These are phyloP conservation scores for Avena sativa DNA, from an alignment of 176 grass and related monocot species.

Conservation along the genomic window DNA sequence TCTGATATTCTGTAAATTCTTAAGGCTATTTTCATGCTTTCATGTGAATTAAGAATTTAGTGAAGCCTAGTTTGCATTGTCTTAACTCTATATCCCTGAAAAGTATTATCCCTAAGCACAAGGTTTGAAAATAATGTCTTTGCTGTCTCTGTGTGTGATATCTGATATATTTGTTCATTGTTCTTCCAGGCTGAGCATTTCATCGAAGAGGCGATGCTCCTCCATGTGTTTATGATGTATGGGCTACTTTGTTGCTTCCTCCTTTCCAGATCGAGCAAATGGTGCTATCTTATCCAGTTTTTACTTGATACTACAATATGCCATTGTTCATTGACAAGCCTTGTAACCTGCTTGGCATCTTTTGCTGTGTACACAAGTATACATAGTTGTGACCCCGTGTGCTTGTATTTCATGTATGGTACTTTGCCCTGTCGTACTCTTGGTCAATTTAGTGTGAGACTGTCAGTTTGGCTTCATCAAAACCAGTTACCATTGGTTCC, in stretches of 20 bases:
- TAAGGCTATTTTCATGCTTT: neutral
- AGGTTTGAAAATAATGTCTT: neutral
- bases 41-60: neutral
- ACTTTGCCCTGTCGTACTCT: neutral
- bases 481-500: neutral
- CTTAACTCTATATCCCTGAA: neutral
- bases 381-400: neutral
- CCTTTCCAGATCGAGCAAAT: neutral
- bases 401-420: neutral
- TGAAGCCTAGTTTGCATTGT: neutral
- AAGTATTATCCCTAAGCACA: neutral
- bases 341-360: neutral
- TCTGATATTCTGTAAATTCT: neutral
- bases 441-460: neutral
- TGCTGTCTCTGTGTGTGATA: neutral
- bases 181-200: neutral
- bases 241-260: conserved; percentile 1
- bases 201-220: neutral
- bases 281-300: neutral
- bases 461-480: neutral
- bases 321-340: neutral
- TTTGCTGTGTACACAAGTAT: neutral
- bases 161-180: neutral
- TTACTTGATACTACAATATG: neutral
- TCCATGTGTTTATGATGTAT: neutral